Conservation (phyloP, 2,329 filamentous ascomycete genomes). For the Claviceps fusiformis region DNA sequence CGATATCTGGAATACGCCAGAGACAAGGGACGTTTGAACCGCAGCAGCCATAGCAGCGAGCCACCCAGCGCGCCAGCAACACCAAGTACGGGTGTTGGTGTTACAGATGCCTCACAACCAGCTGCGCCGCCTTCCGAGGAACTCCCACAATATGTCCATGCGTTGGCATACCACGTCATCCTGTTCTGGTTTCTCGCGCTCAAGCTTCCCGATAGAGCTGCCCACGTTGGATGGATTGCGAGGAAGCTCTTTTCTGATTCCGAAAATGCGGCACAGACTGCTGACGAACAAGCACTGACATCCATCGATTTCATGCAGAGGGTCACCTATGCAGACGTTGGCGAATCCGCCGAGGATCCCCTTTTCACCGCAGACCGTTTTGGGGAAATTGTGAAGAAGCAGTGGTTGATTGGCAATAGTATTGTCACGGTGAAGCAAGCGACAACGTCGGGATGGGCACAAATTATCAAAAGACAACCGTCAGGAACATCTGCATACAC, state of each 20-base stretch:
- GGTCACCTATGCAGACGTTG: conserved; percentile 71
- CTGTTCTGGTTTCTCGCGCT: conserved; percentile 93
- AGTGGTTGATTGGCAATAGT: conserved; percentile 61
- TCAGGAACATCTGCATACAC: conserved; percentile 51
- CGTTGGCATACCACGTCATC: conserved; percentile 87
- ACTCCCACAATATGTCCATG: conserved; percentile 84
- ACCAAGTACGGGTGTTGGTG: conserved; percentile 11
- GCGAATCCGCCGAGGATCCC: conserved; percentile 56
- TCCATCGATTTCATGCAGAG: conserved; percentile 92
- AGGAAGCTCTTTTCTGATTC: conserved; percentile 72
- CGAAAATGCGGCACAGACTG: conserved; percentile 51
- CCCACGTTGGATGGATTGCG: conserved; percentile 80
- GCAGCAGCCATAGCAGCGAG: conserved; percentile 33
- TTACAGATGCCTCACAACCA: conserved; percentile 20
- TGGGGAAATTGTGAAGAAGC: conserved; percentile 51
- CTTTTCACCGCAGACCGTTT: conserved; percentile 52
- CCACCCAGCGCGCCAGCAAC: conserved; percentile 19
- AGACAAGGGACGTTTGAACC: conserved; percentile 42
- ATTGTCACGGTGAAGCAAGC: conserved; percentile 64
- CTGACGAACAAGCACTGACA: conserved; percentile 87
- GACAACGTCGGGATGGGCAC: conserved; percentile 50
- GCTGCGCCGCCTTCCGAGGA: conserved; percentile 43
- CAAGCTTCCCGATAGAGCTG: conserved; percentile 69
- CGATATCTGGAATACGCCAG: conserved; percentile 83
- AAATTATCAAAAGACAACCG: conserved; percentile 57